A percentile compares a stretch with the other conserved stretches of the same genome.
phyloP scores from a whole-genome alignment of 2,329 filamentous ascomycete genomes.

The Fusarium oligoseptatum region DNA sequence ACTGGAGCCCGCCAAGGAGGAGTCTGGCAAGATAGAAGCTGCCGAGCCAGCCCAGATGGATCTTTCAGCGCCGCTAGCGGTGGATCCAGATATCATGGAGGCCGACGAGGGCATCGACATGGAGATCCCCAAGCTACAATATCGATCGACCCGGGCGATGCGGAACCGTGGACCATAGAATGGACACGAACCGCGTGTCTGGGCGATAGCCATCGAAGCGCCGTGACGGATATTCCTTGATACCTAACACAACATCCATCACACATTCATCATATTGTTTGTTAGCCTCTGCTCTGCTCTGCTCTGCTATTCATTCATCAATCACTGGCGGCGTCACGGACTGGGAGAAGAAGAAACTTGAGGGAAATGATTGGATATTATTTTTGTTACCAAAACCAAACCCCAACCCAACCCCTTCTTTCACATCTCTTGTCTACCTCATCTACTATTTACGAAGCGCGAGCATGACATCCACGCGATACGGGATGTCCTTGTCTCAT shows the following conservation, averaged over 20 bases:
- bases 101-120: conserved; percentile 60
- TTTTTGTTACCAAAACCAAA: conserved; percentile 4
- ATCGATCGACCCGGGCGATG: conserved; percentile 58
- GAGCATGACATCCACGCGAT: conserved; percentile 26
- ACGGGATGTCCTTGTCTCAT: conserved; percentile 29
- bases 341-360: conserved; percentile 18
- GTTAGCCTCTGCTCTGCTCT: conserved; percentile 11
- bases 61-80: conserved; percentile 47
- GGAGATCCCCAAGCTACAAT: conserved; percentile 56
- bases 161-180: conserved; percentile 48
- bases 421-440: conserved; percentile 12
- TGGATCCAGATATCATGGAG: conserved; percentile 52
- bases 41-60: conserved; percentile 35
- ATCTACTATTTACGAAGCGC: conserved; percentile 34
- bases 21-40: conserved; percentile 43
- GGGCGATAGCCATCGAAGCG: conserved; percentile 36
- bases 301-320: conserved; percentile 27
- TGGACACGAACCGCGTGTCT: conserved; percentile 38
- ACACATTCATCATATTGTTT: conserved; percentile 24
- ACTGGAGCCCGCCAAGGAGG: conserved; percentile 42
- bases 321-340: conserved; percentile 41
- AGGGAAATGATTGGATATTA: conserved; percentile 5
- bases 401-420: conserved; percentile 15
- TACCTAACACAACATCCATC: conserved; percentile 7
- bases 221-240: conserved; percentile 15